Evolutionary conservation across 140 eudicot species (phyloP), one percentile per base, ranked within the genome.

Genomic region (Oenanthe javanica): DNA sequence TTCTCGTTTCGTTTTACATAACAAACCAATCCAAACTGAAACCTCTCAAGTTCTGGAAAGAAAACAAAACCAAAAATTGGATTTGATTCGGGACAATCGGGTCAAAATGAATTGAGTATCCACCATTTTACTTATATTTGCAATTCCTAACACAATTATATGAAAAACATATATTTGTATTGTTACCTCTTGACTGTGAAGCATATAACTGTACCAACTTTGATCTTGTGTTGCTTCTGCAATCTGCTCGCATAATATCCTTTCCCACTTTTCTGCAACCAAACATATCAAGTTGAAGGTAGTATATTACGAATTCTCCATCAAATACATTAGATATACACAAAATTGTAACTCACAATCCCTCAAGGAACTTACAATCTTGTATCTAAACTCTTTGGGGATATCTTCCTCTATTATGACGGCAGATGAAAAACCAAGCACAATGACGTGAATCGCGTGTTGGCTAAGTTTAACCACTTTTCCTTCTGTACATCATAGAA

Each of bases 381-480:
- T 92, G 80, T 84, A 86, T 81, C 79, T 82, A 45, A 94, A 90
- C 25, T 92, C 95, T 27, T 90, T 89, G 21, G 94, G 92, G 36
- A 94, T 89, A 73, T 92, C 93, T 82, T 92, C 99, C 72, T 90
- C 93, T 47, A 84, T 83, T 43, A 95, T 87, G 13, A 87, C 84
- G 15, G 92, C 97, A 9, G 97, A 89, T 49, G 99, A 90, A 84
- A 94, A 94, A 61, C 99, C 97, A 83, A 92, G 97, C 82, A 94
- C 95, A 67, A 94, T 83, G 49, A 87, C 59, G 81, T 94, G 97
- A 77, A 94, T 86, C 1, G 97, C 87, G 51, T 94, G 91, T 50
- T 79, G 82, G 67, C 91, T 80, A 81, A 92, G 82, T 80, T 94
- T 94, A 42, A 89, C 94, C 16, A 92, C 97, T 88, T 90, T 88